Base-by-base conservation (phyloP, 2,329 filamentous ascomycete genomes). In the Laburnicola sp. region DNA sequence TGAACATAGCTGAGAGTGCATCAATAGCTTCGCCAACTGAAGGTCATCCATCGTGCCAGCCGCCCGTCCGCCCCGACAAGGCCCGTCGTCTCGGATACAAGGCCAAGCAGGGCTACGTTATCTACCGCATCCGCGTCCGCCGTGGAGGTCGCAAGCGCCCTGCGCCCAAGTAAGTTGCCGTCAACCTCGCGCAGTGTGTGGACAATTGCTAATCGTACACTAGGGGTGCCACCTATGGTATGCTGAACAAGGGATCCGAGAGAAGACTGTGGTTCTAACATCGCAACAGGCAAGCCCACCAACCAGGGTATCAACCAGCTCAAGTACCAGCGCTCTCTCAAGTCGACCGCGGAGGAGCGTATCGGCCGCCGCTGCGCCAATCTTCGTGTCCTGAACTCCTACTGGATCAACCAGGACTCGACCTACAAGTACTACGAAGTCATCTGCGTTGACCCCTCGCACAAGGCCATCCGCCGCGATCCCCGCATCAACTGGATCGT, bases 351-450 rank as follows among this genome's bases (percentile, higher is more conserved):
- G 73, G 95, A 99, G 86, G 94, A 99, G 88, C 94, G 94, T 89
- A 93, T 99, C 77, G 94, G 95, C 75, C 92, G 92, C 80, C 92
- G 93, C 78, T 97, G 92, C 84, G 91, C 92, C 82, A 99, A 99
- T 84, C 82, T 99, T 79, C 91, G 94, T 76, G 94, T 99, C 76
- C 89, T 99, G 75, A 99, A 99, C 89, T 97, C 93, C 63, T 99
- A 99, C 92, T 99, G 95, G 95, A 91, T 99, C 85, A 99, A 99
- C 89, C 91, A 97, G 86, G 94, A 99, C 85, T 97, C 92, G 58
- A 99, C 94, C 81, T 99, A 97, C 90, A 99, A 99, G 86, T 99
- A 99, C 89, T 99, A 86, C 85, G 94, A 99, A 83, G 87, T 97
- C 80, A 97, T 99, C 84, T 90, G 97, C 75, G 93, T 99, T 77